Evolutionary conservation across 371 early-diverging fungal genomes (phyloP), one percentile per base, ranked within the genome.

Genomic region (Saksenaea vasiformis): DNA sequence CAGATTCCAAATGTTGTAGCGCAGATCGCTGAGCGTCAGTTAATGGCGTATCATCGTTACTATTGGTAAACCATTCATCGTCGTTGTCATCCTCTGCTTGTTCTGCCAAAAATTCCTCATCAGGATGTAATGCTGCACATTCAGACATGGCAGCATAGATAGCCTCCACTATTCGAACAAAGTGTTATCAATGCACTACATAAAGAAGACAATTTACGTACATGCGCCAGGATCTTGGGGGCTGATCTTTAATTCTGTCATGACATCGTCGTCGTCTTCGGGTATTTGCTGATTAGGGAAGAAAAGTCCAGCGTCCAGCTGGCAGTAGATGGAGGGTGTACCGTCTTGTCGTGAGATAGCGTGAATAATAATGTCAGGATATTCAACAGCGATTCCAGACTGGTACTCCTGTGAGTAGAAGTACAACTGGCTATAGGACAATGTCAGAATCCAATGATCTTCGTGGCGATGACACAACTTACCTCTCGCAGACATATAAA

Each of bases 81-180:
- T 82, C 85, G 11, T 80, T 76, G n/a, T n/a, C 19, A 73, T 31
- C 31, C 11, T 58, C 65, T 14, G 43, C 71, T 54, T 74, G 68
- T 47, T 79, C 78, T 5, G 68, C 80, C 67, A 73, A 64, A 22
- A 72, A 73, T 36, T 79, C 84, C 24, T 77, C 78, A 57, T 91
- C 92, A 7, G 90, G 92, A 64, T 90, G 90, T 26, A 91, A 76
- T 5, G 89, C 87, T 0, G 91, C 91, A 68, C 94, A 93, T 9
- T 88, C 86, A 11, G 90, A 86, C 71, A 93, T 72, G 34, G 89
- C 89, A 61, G 84, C 77, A 71, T 87, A 93, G 22, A 91, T 79
- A 5, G 74, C 78, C 47, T 93, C 92, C 72, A 93, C 93, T 90
- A 67, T 22, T 27, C 37, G 7, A 43, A 57, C 37, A 19, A 37